Percentiles rank a stretch among this genome's conserved stretches.
Evolutionary conservation across 495 filamentous ascomycete genomes (phyloP).

Genomic region (Daldinia decipiens): DNA sequence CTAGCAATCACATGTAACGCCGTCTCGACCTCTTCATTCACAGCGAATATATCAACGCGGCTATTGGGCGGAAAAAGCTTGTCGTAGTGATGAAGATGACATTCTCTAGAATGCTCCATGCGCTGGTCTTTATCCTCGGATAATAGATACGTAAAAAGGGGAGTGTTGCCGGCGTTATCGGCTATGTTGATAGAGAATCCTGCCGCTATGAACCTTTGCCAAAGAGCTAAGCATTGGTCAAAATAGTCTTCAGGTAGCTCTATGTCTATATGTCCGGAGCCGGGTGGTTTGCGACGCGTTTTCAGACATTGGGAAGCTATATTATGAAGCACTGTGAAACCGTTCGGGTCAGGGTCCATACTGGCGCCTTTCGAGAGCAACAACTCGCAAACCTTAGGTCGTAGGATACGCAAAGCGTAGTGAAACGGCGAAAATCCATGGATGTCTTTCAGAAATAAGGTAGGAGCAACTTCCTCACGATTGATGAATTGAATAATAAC

Average conservation of each 20-base stretch:
- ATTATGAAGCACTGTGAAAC: not conserved
- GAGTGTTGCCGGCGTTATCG: not conserved
- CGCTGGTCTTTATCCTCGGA: not conserved
- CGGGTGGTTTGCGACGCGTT: not conserved
- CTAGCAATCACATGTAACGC: not conserved
- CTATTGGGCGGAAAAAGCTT: not conserved
- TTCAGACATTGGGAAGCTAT: not conserved
- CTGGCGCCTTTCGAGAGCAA: not conserved
- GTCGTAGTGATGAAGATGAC: not conserved
- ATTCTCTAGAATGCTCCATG: not conserved
- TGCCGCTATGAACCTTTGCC: not conserved
- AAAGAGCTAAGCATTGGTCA: not conserved
- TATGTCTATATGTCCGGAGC: not conserved
- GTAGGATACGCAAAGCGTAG: conserved; percentile 1
- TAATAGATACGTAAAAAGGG: not conserved
- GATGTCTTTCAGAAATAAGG: not conserved
- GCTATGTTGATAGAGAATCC: not conserved
- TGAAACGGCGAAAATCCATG: not conserved
- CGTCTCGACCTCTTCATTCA: not conserved
- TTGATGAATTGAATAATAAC: not conserved
- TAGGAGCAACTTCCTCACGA: not conserved
- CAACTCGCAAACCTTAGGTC: not conserved
- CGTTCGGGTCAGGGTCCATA: not conserved
- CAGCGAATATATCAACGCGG: not conserved
- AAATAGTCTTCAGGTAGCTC: not conserved